Evolutionary conservation across 73 alveolate genomes (phyloP), one percentile per base, ranked within the genome.

Genomic region (Tetrahymena thermophila): DNA sequence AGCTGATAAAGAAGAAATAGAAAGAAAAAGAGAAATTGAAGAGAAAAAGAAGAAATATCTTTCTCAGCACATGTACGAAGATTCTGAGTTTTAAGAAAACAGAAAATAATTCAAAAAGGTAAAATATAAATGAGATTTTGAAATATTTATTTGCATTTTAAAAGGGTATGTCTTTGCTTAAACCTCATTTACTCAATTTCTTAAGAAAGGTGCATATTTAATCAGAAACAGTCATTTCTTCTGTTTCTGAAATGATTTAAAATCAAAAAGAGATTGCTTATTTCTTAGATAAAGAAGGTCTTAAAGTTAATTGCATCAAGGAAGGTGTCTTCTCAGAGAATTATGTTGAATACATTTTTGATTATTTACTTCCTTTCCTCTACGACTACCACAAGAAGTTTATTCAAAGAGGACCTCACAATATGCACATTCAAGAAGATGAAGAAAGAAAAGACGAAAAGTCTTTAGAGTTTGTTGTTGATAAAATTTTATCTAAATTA

Each of bases 151-250:
- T 71, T 71, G 0, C 4, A 7, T 71, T 71, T 19, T 4, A 28
- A 44, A 40, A 89, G 84, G 97, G 97, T 35, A n/a, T 95, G 35
- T 34, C 94, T 7, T 23, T 89, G 1, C 38, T 95, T 15, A 95
- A 95, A 95, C 83, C 85, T 50, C 85, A 85, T 35, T 93, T 95
- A 35, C 35, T 93, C 3, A 94, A 95, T 37, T 95, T 89, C 93
- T 85, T 95, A 35, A 95, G 97, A 95, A 56, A 85, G 34, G 95
- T 95, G 0, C 97, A 95, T 56, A 89, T 95, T 23, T 34, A 94
- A 9, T 43, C 95, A 25, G 97, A 95, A 95, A 95, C 95, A 17
- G 97, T 94, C 55, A 50, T 85, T 35, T 56, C 94, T 25, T 93
- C 93, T 35, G 95, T 85, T 89, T 95, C 97, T 31, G 93, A 95